Evolutionary conservation across 306 rosid genomes (phyloP).

Genomic region (Vicia villosa): DNA sequence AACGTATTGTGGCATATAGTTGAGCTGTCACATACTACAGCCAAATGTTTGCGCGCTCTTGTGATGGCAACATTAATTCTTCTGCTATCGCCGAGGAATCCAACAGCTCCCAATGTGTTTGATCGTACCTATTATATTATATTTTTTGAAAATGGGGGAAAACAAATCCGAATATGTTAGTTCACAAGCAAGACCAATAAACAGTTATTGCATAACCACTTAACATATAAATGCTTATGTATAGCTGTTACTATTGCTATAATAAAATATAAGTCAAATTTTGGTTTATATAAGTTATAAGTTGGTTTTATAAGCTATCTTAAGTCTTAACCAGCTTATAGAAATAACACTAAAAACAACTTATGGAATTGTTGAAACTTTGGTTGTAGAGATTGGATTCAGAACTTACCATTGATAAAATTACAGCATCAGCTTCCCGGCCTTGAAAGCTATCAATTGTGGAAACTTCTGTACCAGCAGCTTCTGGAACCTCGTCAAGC

Average conservation of each 20-base stretch:
- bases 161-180: constrained; percentile 1
- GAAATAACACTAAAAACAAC: too few species aligned
- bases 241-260: too few species aligned
- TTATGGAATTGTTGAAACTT: constrained; percentile 8
- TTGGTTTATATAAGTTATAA: background rate
- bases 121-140: constrained; percentile 63
- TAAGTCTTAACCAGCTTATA: background rate
- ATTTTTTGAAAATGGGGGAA: background rate
- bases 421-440: constrained; percentile 89
- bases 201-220: too few species aligned
- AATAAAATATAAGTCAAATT: too few species aligned
- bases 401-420: constrained; percentile 76
- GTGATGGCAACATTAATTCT: constrained; percentile 87
- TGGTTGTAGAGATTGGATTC: constrained; percentile 23
- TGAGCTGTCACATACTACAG: constrained; percentile 80
- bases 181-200: background rate
- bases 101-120: constrained; percentile 82
- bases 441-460: constrained; percentile 93
- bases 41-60: constrained; percentile 80
- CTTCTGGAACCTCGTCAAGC: constrained; percentile 71
- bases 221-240: too few species aligned
- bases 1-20: constrained; percentile 84
- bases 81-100: constrained; percentile 84
- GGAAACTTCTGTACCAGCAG: constrained; percentile 75
- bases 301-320: background rate